Conservation (phyloP, 257 asterid genomes). For the Solanum okadae region DNA sequence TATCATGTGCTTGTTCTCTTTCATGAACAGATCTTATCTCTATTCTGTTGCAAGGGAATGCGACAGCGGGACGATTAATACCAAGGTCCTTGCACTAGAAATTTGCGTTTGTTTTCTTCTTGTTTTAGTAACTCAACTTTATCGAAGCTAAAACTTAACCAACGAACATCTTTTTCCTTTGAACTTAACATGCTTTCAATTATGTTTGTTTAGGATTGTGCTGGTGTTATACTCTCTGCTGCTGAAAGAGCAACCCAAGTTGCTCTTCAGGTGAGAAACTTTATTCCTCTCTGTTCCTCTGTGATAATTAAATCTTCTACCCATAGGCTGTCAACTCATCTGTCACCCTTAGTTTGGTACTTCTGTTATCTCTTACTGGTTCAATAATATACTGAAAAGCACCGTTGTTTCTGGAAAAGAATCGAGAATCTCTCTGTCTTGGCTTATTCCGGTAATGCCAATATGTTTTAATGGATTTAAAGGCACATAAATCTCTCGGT, state of each 20-base stretch:
- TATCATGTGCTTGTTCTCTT: not conserved
- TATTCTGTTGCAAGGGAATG: constrained; percentile 97
- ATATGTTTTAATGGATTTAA: not conserved
- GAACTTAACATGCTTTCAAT: not conserved
- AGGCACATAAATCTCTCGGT: not conserved
- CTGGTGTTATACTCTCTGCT: constrained; percentile 85
- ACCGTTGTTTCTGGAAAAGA: not conserved
- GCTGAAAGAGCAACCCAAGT: constrained; percentile 99
- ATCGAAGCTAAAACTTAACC: not conserved
- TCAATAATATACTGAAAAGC: not conserved
- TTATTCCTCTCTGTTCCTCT: not conserved
- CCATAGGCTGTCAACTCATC: not conserved
- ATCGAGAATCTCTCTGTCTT: not conserved
- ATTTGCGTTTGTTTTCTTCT: not conserved
- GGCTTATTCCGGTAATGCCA: not conserved
- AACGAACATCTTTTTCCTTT: not conserved
- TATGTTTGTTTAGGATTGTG: constrained; percentile 64
- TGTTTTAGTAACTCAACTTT: not conserved
- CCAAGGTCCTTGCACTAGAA: constrained; percentile 43
- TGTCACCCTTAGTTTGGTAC: not conserved
- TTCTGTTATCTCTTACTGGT: not conserved
- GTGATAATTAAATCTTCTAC: not conserved
- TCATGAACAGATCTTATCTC: constrained; percentile 60
- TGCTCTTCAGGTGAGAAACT: constrained; percentile 79
- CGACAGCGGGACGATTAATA: constrained; percentile 58